These are phyloP conservation scores for Blastobotrys capitulatus DNA, from an alignment of 1,139 yeast species.

Conservation along the genomic window DNA sequence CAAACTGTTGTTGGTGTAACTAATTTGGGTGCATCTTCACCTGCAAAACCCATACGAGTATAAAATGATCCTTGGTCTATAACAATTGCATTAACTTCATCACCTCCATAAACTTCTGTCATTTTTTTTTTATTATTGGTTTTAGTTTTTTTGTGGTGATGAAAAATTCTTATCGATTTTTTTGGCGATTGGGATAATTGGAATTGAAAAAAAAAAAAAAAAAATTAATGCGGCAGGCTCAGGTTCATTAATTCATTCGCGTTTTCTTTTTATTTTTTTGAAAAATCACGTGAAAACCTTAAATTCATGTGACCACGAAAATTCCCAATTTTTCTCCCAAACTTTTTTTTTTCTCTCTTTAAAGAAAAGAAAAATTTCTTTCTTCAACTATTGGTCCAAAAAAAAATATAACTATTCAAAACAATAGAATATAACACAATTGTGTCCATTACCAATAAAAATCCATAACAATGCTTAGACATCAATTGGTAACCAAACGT, in stretches of 20 bases:
- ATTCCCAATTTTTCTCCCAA: too few relatives aligned
- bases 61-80: slow-evolving; percentile 84
- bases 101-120: slow-evolving; percentile 53
- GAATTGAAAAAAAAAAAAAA: neutral
- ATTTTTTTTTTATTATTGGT: neutral
- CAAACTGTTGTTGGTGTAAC: slow-evolving; percentile 56
- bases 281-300: neutral
- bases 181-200: neutral
- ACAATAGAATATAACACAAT: too few relatives aligned
- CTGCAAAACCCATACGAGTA: slow-evolving; percentile 89
- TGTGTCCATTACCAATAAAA: too few relatives aligned
- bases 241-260: neutral
- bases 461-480: neutral
- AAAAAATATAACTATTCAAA: too few relatives aligned
- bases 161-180: neutral
- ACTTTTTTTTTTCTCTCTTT: too few relatives aligned
- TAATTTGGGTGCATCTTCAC: slow-evolving; percentile 83
- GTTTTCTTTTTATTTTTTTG: neutral
- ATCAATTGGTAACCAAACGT: neutral
- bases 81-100: slow-evolving; percentile 87
- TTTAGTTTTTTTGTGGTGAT: neutral
- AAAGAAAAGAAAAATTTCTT: too few relatives aligned
- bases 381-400: too few relatives aligned
- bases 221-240: neutral
- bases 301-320: neutral